Percentiles rank a stretch among this genome's conserved stretches.
Conservation (phyloP, 306 rosid species). For the Begonia masoniana region DNA sequence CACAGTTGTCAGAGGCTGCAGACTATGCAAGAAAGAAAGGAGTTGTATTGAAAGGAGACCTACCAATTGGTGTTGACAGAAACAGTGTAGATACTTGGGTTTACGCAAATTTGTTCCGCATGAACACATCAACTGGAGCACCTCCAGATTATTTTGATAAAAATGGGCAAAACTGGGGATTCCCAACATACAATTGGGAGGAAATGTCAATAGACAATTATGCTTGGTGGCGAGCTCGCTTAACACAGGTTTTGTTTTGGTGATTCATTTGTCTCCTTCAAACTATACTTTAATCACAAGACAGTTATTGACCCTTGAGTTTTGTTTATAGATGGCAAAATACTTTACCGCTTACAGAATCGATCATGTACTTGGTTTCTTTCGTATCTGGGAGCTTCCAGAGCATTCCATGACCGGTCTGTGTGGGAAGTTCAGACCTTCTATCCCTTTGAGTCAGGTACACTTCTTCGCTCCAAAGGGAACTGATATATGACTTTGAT, state of each 20-base stretch:
- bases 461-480: neutral
- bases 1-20: constrained; percentile 77
- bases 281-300: too few relatives aligned
- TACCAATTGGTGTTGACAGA: constrained; percentile 94
- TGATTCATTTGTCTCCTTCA: too few relatives aligned
- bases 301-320: constrained; percentile 10
- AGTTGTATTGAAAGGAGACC: constrained; percentile 91
- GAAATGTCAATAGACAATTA: constrained; percentile 94
- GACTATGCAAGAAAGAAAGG: constrained; percentile 78
- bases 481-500: neutral
- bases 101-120: constrained; percentile 74
- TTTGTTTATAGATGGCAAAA: constrained; percentile 73
- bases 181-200: constrained; percentile 98
- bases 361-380: constrained; percentile 94
- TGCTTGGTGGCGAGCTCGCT: constrained; percentile 93
- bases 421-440: constrained; percentile 91
- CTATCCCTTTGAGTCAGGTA: constrained; percentile 92
- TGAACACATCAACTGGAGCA: constrained; percentile 95
- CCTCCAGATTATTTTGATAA: constrained; percentile 99
- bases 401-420: constrained; percentile 84
- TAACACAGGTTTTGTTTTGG: constrained; percentile 57
- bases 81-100: constrained; percentile 98
- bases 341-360: constrained; percentile 95
- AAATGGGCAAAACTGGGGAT: constrained; percentile 99
- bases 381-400: constrained; percentile 97